Evolutionary conservation across 495 filamentous ascomycete species (phyloP), one percentile per base, ranked within the genome.

Genomic region (Polyplosphaeria fusca): DNA sequence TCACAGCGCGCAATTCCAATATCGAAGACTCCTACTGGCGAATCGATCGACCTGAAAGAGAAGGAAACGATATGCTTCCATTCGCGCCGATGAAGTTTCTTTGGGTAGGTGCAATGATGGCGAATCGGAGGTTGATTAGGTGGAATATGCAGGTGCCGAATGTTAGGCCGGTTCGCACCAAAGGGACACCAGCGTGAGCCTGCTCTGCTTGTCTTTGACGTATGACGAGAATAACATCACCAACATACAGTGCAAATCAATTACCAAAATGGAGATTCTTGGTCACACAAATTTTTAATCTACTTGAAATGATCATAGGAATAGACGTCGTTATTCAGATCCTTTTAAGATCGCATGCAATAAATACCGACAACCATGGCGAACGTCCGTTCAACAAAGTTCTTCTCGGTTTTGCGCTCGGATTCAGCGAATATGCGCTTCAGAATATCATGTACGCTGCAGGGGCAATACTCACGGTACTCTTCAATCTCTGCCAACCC

Each of bases 81-180:
- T 45, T 56, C 26, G 32, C 43, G 16, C 23, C 7, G 23, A 3
- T 0, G 13, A 56, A 48, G 24, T 16, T 47, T 0, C 25, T 27
- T 9, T 56, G 53, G 53, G 43, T 24, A 1, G 4, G 23, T 4
- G 30, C 19, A 14, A 18, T 48, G 2, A 24, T 56, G 13, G 18
- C 41, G 27, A 56, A 56, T 45, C 13, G 5, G 14, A 18, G 53
- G 13, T 12, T 32, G 13, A 22, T 42, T 3, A 27, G 44, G 11
- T 56, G 53, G 53, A 56, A 56, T 24, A n/a, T 13, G 2, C 43
- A 48, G 30, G 44, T 48, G 9, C 47, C 47, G 44, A 56, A 47
- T 19, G 38, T 55, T 12, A 28, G 41, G 11, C n/a, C n/a, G n/a
- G 1, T 32, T 9, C 42, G 41, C 9, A 37, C 35, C 11, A 18